Evolutionary conservation across 495 filamentous ascomycete genomes (phyloP).

Genomic region (Xylaria longipes): DNA sequence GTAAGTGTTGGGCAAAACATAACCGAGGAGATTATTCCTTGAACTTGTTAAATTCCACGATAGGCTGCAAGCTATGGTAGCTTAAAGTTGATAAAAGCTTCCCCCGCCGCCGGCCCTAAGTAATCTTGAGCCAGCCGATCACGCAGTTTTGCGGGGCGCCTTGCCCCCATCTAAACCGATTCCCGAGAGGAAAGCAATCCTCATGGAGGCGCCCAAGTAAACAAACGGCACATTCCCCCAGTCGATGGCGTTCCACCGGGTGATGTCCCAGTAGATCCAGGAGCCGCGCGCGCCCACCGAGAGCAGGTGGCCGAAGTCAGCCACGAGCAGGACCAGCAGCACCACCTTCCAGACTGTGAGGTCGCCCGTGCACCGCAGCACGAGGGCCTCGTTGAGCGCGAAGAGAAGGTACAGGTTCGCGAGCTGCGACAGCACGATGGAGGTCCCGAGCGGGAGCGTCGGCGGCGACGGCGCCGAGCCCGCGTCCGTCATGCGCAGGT

Average conservation of each 20-base stretch:
- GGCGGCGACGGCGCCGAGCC: constrained; percentile 46
- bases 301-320: constrained; percentile 72
- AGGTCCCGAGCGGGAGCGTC: constrained; percentile 49
- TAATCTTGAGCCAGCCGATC: constrained; percentile 7
- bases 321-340: constrained; percentile 65
- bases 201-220: constrained; percentile 61
- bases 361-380: constrained; percentile 67
- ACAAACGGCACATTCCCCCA: constrained; percentile 70
- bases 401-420: constrained; percentile 71
- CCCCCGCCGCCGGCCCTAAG: background rate
- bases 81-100: background rate
- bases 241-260: constrained; percentile 68
- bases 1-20: background rate
- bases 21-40: background rate
- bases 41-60: background rate
- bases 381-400: constrained; percentile 71
- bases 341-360: constrained; percentile 68
- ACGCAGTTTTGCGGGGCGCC: constrained; percentile 21
- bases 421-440: constrained; percentile 66
- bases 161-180: constrained; percentile 49
- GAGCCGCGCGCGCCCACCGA: constrained; percentile 57
- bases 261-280: constrained; percentile 61
- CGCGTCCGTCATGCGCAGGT: constrained; percentile 64
- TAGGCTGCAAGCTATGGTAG: background rate
- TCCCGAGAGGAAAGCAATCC: constrained; percentile 61